Evolutionary conservation across 768 basidiomycete genomes (phyloP).

Genomic region (Amanita rubescens): DNA sequence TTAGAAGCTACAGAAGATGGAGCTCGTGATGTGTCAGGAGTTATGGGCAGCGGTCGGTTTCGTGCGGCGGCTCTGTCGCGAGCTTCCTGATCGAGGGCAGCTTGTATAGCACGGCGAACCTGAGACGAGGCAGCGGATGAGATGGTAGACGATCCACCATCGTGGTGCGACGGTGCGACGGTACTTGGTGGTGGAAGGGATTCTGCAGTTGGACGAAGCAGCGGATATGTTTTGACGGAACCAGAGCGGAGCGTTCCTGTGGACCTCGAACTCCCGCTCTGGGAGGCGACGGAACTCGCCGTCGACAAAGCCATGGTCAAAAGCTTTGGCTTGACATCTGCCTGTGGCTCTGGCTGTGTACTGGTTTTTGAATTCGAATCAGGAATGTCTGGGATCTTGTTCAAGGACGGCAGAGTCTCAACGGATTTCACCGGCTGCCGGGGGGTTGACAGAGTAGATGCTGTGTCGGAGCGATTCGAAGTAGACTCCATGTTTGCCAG

Average conservation of each 20-base stretch:
- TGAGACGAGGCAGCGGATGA: constrained; percentile 50
- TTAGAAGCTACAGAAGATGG: constrained; percentile 11
- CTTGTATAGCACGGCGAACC: constrained; percentile 57
- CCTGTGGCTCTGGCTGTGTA: constrained; percentile 15
- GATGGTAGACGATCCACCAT: constrained; percentile 20
- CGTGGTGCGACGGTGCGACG: constrained; percentile 22
- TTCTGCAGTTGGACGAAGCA: constrained; percentile 56
- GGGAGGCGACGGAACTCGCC: constrained; percentile 37
- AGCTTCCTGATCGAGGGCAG: constrained; percentile 58
- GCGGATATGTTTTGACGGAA: constrained; percentile 68
- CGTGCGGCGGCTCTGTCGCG: constrained; percentile 24
- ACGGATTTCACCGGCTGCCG: constrained; percentile 34
- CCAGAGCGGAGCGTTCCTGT: constrained; percentile 46
- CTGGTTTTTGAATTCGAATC: constrained; percentile 45
- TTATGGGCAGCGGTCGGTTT: constrained; percentile 12
- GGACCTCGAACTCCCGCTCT: constrained; percentile 47
- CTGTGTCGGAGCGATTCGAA: constrained; percentile 40
- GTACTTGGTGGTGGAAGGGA: constrained; percentile 38
- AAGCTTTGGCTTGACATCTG: constrained; percentile 34
- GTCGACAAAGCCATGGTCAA: constrained; percentile 62
- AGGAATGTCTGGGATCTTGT: constrained; percentile 48
- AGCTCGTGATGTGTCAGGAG: constrained; percentile 7
- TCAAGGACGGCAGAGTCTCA: constrained; percentile 36
- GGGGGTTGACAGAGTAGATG: constrained; percentile 26
- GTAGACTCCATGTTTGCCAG: constrained; percentile 52